Percentiles rank a stretch among this genome's conserved stretches.
phyloP scores from a whole-genome alignment of 495 filamentous ascomycete genomes.

The Talaromyces borbonicus region DNA sequence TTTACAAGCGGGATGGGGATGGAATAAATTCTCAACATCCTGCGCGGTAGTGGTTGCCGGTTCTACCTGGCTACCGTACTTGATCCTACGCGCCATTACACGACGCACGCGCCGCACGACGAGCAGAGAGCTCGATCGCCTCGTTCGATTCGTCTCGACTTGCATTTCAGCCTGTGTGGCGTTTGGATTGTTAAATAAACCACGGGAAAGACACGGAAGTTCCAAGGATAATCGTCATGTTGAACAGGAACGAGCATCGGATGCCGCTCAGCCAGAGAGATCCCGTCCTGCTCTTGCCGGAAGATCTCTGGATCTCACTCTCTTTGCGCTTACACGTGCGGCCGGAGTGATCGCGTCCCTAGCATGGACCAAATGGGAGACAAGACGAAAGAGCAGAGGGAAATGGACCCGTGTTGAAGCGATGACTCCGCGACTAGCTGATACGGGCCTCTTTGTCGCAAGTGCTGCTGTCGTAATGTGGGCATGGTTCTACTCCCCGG shows the following conservation, averaged over 20 bases:
- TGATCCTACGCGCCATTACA: conserved; percentile 22
- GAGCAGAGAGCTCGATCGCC: conserved; percentile 13
- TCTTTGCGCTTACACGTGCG: conserved; percentile 70
- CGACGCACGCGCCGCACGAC: conserved; percentile 11
- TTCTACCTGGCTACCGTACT: conserved; percentile 55
- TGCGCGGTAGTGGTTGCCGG: conserved; percentile 70
- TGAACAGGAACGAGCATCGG: background rate
- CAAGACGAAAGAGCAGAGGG: conserved; percentile 20
- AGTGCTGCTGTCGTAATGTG: conserved; percentile 83
- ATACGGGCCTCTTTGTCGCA: conserved; percentile 64
- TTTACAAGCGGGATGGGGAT: conserved; percentile 27
- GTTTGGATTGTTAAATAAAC: conserved; percentile 37
- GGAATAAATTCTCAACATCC: conserved; percentile 65
- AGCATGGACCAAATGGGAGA: conserved; percentile 46
- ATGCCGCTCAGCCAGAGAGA: conserved; percentile 1
- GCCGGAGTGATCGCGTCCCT: conserved; percentile 60
- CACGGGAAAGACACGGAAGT: conserved; percentile 14
- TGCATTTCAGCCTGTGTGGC: conserved; percentile 39
- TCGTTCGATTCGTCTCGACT: conserved; percentile 22
- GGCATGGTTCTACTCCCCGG: conserved; percentile 73
- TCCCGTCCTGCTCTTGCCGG: conserved; percentile 44
- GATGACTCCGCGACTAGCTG: conserved; percentile 43
- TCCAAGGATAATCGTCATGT: background rate
- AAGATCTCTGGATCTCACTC: conserved; percentile 75
- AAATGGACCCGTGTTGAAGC: conserved; percentile 44